Conservation (phyloP, 169 alveolate species). For the Babesia caballi region DNA sequence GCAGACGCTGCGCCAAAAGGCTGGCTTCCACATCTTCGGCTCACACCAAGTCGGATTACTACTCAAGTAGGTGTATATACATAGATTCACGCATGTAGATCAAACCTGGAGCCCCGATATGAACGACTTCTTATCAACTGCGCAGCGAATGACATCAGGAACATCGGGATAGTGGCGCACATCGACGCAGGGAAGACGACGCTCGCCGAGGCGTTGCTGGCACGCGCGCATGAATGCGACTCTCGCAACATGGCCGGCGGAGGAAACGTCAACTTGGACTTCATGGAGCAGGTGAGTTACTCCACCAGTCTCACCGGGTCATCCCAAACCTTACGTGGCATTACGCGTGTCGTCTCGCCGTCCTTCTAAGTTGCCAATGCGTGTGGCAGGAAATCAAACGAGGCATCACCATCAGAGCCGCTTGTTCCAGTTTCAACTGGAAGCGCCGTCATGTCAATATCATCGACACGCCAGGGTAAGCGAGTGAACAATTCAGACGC, state of each 20-base stretch:
- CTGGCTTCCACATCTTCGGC: not conserved
- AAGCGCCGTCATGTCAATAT: slow-evolving; percentile 71
- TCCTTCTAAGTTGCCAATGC: too few relatives aligned
- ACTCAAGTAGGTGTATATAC: not conserved
- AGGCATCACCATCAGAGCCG: slow-evolving; percentile 89
- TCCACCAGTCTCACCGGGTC: too few relatives aligned
- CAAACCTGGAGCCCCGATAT: too few relatives aligned
- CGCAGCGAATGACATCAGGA: slow-evolving; percentile 31
- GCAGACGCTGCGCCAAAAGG: not conserved
- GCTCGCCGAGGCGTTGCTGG: slow-evolving; percentile 91
- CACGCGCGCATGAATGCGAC: slow-evolving; percentile 65
- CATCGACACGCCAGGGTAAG: slow-evolving; percentile 89
- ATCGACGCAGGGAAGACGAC: slow-evolving; percentile 98
- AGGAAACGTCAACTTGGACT: slow-evolving; percentile 66
- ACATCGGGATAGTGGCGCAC: slow-evolving; percentile 94
- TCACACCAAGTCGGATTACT: not conserved
- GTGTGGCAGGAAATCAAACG: slow-evolving; percentile 80
- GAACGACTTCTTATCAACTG: not conserved
- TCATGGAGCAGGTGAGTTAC: slow-evolving; percentile 87
- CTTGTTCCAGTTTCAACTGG: slow-evolving; percentile 88
- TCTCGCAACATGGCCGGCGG: not conserved
- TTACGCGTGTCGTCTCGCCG: too few relatives aligned
- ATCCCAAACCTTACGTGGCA: too few relatives aligned
- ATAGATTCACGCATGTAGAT: not conserved
- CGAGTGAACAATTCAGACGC: not conserved